Evolutionary conservation across 1,139 yeast species (phyloP).

Genomic region (Sugiyamaella grinbergsii): DNA sequence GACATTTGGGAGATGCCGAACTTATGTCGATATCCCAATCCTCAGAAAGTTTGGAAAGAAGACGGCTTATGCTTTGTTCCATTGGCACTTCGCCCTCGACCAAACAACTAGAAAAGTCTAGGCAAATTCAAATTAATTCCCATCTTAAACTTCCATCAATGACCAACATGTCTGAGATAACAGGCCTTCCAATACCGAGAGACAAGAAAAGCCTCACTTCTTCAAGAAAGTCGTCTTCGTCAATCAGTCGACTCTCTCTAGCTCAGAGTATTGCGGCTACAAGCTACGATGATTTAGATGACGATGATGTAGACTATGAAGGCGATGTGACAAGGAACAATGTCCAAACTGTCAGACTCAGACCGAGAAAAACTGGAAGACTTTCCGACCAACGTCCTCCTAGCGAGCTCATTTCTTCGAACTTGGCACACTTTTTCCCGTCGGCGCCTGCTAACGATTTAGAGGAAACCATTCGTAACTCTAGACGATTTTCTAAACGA

Average conservation of each 20-base stretch:
- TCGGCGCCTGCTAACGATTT: constrained; percentile 72
- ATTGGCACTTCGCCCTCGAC: constrained; percentile 64
- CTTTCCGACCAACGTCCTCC: constrained; percentile 92
- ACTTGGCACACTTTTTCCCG: constrained; percentile 90
- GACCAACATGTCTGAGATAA: constrained; percentile 1
- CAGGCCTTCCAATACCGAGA: constrained; percentile 10
- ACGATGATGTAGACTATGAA: constrained; percentile 23
- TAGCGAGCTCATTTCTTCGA: constrained; percentile 85
- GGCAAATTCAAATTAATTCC: constrained; percentile 37
- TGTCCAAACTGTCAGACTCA: constrained; percentile 14
- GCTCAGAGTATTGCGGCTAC: constrained; percentile 19
- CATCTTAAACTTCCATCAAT: constrained; percentile 17
- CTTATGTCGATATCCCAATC: constrained; percentile 81
- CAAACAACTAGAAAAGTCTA: constrained; percentile 68
- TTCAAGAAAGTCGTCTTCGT: constrained; percentile 10
- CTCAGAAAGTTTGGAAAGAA: constrained; percentile 68
- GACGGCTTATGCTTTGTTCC: constrained; percentile 70
- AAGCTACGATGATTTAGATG: constrained; percentile 21
- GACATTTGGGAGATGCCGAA: constrained; percentile 69
- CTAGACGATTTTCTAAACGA: constrained; percentile 74
- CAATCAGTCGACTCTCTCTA: constrained; percentile 15
- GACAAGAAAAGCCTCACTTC: background rate
- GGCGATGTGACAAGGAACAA: constrained; percentile 21
- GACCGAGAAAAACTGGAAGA: constrained; percentile 39
- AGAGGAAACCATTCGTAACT: constrained; percentile 79